Evolutionary conservation across 441 rosid species (phyloP).

Genomic region (Pelargonium fulgidum): DNA sequence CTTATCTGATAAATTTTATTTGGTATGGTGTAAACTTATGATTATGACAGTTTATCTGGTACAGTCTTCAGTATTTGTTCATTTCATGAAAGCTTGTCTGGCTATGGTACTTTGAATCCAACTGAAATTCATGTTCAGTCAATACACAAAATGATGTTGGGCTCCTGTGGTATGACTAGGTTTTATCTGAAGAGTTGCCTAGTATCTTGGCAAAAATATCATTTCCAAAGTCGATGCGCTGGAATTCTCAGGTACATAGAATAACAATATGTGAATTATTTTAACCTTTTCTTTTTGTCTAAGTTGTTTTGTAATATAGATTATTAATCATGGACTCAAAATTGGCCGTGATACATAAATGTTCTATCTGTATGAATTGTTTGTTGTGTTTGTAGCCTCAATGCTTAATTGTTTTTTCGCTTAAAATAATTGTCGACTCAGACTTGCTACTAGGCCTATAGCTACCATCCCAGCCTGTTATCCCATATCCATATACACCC

Average conservation of each 20-base stretch:
- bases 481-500: no score
- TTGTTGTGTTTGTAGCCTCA: no score
- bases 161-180: slow-evolving; percentile 33
- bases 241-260: slow-evolving; percentile 76
- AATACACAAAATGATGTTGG: not conserved
- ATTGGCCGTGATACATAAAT: no score
- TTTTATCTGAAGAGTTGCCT: slow-evolving; percentile 79
- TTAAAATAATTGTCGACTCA: no score
- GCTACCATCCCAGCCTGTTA: no score
- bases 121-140: not conserved
- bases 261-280: not conserved
- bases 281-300: not conserved
- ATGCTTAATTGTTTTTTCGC: no score
- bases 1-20: not conserved
- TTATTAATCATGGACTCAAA: no score
- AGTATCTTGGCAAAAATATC: slow-evolving; percentile 60
- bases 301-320: not conserved
- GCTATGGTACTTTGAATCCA: not conserved
- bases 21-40: not conserved
- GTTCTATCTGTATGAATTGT: no score
- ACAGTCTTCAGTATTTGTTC: not conserved
- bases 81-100: no score
- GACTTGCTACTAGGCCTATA: no score
- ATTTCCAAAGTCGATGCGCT: slow-evolving; percentile 91
- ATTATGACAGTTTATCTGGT: not conserved